phyloP scores from a whole-genome alignment of 169 alveolate species.

The Eimeria sp. region DNA sequence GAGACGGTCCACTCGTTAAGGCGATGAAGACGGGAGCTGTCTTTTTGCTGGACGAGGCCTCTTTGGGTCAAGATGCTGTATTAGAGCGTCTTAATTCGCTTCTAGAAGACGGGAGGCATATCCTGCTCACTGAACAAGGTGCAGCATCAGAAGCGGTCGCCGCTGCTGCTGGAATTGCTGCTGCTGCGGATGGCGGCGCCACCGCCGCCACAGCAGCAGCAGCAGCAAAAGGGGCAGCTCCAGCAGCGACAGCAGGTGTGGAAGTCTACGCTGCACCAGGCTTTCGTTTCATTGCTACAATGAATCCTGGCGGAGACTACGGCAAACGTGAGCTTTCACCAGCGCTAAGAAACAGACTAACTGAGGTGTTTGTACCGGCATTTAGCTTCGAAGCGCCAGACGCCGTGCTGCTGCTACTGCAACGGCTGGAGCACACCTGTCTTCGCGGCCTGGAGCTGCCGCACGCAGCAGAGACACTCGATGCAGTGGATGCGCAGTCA shows the following conservation, averaged over 20 bases:
- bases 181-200: slow-evolving; percentile 14
- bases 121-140: slow-evolving; percentile 89
- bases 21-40: slow-evolving; percentile 98
- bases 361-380: slow-evolving; percentile 97
- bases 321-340: slow-evolving; percentile 99
- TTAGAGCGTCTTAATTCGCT: slow-evolving; percentile 99
- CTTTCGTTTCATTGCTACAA: slow-evolving; percentile 98
- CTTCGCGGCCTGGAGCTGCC: slow-evolving; percentile 50
- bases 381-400: slow-evolving; percentile 78
- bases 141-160: slow-evolving; percentile 62
- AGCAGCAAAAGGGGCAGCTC: slow-evolving; percentile 84
- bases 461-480: slow-evolving; percentile 30
- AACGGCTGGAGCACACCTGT: slow-evolving; percentile 70
- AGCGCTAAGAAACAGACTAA: slow-evolving; percentile 99
- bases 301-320: slow-evolving; percentile 99
- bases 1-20: slow-evolving; percentile 99
- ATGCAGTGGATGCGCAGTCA: not conserved
- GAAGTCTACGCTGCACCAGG: slow-evolving; percentile 90
- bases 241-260: slow-evolving; percentile 81
- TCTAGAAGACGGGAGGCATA: slow-evolving; percentile 93
- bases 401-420: slow-evolving; percentile 72
- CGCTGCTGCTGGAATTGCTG: not conserved
- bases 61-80: slow-evolving; percentile 99
- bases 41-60: slow-evolving; percentile 98
- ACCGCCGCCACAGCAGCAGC: not conserved